Percentiles rank a stretch among this genome's conserved stretches.
These are phyloP conservation scores for Hirschioporus abietinus DNA, from an alignment of 768 basidiomycete species.

Conservation along the genomic window DNA sequence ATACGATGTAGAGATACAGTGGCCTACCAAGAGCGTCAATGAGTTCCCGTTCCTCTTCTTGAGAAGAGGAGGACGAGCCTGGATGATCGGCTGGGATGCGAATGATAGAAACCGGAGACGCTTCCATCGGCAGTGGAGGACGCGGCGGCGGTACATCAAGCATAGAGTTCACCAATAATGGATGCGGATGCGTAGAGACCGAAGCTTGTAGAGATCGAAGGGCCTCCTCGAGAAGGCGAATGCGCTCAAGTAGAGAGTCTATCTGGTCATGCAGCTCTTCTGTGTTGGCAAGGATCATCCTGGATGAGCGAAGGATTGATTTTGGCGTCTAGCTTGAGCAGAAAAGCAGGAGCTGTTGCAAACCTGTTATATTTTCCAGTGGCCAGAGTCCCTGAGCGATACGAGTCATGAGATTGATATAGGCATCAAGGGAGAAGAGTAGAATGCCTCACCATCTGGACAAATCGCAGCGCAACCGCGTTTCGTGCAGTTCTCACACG, in stretches of 20 bases:
- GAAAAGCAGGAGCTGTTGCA: not conserved
- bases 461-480: slow-evolving; percentile 73
- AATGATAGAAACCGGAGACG: slow-evolving; percentile 2
- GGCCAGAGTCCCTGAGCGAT: slow-evolving; percentile 7
- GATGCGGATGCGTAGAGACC: slow-evolving; percentile 45
- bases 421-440: not conserved
- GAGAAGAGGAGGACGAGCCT: slow-evolving; percentile 11
- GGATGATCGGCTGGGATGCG: slow-evolving; percentile 1
- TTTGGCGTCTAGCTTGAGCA: not conserved
- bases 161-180: slow-evolving; percentile 29
- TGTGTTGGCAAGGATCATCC: slow-evolving; percentile 60
- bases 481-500: slow-evolving; percentile 73
- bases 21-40: slow-evolving; percentile 45
- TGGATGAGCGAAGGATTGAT: slow-evolving; percentile 13
- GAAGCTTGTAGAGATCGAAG: slow-evolving; percentile 44
- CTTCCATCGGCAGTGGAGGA: slow-evolving; percentile 8
- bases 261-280: slow-evolving; percentile 67
- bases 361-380: slow-evolving; percentile 12
- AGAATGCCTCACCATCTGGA: slow-evolving; percentile 51
- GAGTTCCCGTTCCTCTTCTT: slow-evolving; percentile 37
- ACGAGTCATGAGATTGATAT: not conserved
- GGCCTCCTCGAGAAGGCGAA: slow-evolving; percentile 56
- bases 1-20: not conserved
- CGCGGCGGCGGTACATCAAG: slow-evolving; percentile 5
- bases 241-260: slow-evolving; percentile 47